Evolutionary conservation across 108 stramenopile genomes (phyloP), one percentile per base, ranked within the genome.

Genomic region (Nannochloropsis oceanica): DNA sequence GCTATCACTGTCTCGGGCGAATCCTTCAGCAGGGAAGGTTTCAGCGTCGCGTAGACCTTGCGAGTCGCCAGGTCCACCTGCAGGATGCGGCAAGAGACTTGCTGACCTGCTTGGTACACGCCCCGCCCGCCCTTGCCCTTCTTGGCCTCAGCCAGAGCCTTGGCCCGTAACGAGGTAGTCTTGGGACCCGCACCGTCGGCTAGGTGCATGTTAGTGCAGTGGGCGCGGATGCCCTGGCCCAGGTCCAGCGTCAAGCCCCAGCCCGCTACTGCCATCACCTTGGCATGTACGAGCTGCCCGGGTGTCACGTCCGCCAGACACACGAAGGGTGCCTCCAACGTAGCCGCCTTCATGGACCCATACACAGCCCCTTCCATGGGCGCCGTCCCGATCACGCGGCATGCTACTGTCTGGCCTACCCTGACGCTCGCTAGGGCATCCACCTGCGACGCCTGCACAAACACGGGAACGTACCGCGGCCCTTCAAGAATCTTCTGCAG

Each of bases 331-430:
- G 88, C 88, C 1, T 83, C 42, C 10, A 89, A 26, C 0, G 87
- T 83, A 7, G 85, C 83, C 8, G 81, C 43, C 0, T 26, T 83
- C 73, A 89, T 88, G 27, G 89, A 89, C 0, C 83, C 88, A 7
- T 83, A 42, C 25, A 88, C 83, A 86, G 86, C 87, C 44, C 89
- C 89, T 84, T 89, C 89, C 0, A 89, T 26, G 1, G 82, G 25
- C 13, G 81, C 81, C 26, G 44, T 13, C 2, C 89, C 89, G 25
- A 88, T 87, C 12, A 89, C 86, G 34, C 89, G 88, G 43, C 87
- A 89, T 42, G 26, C 43, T 0, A 86, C 89, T 79, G 81, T 80
- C 20, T 43, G 42, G 11, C 25, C 0, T 2, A 85, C 20, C 12
- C 8, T 27, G 42, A 84, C 44, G 43, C 25, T 84, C 8, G 42